These are phyloP conservation scores for Salvia splendens DNA, from an alignment of 257 asterid species.

Conservation along the genomic window DNA sequence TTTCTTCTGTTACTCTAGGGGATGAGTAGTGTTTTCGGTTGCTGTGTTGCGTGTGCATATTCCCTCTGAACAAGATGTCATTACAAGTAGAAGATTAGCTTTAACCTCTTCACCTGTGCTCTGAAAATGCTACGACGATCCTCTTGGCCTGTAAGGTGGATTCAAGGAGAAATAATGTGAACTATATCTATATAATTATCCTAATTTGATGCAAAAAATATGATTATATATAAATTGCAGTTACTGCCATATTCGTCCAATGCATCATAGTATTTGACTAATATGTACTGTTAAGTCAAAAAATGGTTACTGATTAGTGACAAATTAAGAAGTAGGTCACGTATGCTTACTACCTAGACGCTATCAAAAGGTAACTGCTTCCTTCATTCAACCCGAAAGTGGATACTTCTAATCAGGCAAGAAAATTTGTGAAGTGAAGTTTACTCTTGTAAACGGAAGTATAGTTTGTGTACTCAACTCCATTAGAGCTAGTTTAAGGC, in stretches of 20 bases:
- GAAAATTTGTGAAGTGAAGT: not conserved
- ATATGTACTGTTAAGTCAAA: not conserved
- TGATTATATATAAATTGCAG: not conserved
- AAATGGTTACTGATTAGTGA: not conserved
- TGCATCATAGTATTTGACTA: not conserved
- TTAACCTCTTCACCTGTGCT: constrained; percentile 10
- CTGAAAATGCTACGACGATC: constrained; percentile 8
- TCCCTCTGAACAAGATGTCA: not conserved
- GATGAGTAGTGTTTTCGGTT: not conserved
- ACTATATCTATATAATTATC: not conserved
- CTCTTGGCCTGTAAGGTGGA: constrained; percentile 21
- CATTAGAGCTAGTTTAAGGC: not conserved
- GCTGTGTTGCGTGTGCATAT: constrained; percentile 7
- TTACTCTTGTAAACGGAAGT: not conserved
- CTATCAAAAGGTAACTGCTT: too few species aligned
- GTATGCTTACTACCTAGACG: not conserved
- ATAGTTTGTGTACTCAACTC: not conserved
- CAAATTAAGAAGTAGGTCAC: not conserved
- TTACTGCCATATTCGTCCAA: not conserved
- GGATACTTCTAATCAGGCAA: not conserved
- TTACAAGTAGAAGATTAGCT: constrained; percentile 1
- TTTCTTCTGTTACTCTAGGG: constrained; percentile 24
- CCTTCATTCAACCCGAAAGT: too few species aligned
- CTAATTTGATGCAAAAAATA: not conserved
- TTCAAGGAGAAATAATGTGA: constrained; percentile 17